Conservation (phyloP, 148 eudicot genomes). For the Pouteria glomerata region DNA sequence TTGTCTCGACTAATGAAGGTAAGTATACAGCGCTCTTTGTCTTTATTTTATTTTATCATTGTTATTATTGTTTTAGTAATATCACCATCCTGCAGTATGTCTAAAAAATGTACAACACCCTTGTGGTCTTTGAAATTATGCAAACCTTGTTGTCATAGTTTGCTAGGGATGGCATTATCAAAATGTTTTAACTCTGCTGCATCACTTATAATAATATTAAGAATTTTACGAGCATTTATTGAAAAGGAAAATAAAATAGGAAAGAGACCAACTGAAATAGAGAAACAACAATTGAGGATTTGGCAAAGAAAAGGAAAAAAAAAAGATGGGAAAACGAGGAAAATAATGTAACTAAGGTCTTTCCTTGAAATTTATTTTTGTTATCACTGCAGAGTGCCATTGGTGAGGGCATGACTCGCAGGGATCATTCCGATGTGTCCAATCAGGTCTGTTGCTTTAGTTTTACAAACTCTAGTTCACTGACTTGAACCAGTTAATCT, state of each 20-base stretch:
- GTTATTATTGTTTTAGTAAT: not conserved
- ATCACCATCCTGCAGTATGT: not conserved
- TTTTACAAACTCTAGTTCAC: not conserved
- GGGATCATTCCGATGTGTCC: slow-evolving; percentile 97
- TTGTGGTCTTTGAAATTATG: not conserved
- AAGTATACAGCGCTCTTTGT: slow-evolving; percentile 13
- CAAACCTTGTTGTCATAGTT: not conserved
- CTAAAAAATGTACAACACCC: not conserved
- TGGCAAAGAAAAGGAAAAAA: too few species aligned
- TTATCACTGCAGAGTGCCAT: slow-evolving; percentile 79
- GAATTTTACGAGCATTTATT: not conserved
- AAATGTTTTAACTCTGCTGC: not conserved
- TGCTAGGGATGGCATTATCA: not conserved
- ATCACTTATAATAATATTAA: not conserved
- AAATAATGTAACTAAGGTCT: not conserved
- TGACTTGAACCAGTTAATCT: not conserved
- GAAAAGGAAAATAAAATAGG: not conserved
- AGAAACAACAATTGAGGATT: too few species aligned
- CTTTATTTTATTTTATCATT: not conserved
- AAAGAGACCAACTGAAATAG: not conserved
- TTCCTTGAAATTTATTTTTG: not conserved
- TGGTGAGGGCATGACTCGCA: slow-evolving; percentile 99
- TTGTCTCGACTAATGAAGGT: slow-evolving; percentile 98
- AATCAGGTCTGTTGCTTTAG: slow-evolving; percentile 54
- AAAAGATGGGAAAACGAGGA: too few species aligned